Evolutionary conservation across 176 grass and related monocot species (phyloP), one percentile per base, ranked within the genome.

Genomic region (Oryza glaberrima): DNA sequence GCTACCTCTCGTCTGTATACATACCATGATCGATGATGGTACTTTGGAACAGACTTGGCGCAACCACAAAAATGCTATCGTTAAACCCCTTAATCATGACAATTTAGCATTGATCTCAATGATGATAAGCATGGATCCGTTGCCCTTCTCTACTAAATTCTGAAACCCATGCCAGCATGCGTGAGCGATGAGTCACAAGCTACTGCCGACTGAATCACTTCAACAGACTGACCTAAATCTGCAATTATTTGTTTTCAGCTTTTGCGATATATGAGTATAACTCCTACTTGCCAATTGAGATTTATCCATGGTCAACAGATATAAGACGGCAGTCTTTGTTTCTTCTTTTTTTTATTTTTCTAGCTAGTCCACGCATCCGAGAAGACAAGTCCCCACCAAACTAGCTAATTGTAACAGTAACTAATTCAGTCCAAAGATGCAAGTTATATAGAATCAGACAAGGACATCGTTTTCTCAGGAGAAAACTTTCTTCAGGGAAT

Each of bases 391-490:
- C 19, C 54, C 19, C 54, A 58, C 17, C 54, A n/a, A 58, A 58
- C 54, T 58, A 58, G 19, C 19, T 58, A 58, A 58, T 52, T 70
- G 10, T 72, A 13, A 73, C 22, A 48, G 25, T 14, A 26, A 28
- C 22, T 26, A 73, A 73, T 28, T 73, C 44, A 48, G 22, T 73
- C 10, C 6, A 73, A 28, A 73, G 20, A 15, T 45, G n/a, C 70
- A 25, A 72, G 69, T 72, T 58, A 54, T 5, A 58, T 17, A 45
- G 45, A 58, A 58, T 9, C n/a, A 63, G 58, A 73, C 22, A 48
- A 58, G 17, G 54, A 28, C 46, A 73, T 73, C 22, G 71, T 73
- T 73, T 73, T 48, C 71, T 48, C 71, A 48, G 22, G 22, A 63
- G 22, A 26, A 48, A 26, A 28, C 43, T 73, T 79, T 67, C 25